Evolutionary conservation across 176 grass and related monocot genomes (phyloP).

Genomic region (Aegilops umbellulata): DNA sequence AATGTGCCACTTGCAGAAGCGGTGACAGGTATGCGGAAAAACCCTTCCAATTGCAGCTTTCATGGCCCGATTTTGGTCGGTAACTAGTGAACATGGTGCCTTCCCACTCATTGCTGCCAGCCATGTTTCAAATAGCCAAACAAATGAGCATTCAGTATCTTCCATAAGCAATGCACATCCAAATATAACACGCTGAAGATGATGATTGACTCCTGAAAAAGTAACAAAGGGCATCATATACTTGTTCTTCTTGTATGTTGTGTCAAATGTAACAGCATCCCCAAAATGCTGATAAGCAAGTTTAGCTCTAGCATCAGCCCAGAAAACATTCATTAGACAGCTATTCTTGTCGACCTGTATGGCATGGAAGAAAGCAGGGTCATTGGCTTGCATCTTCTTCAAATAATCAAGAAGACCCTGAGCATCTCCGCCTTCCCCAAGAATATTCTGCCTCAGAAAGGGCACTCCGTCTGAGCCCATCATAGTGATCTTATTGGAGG

Average conservation of each 20-base stretch:
- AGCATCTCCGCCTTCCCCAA: constrained; percentile 60
- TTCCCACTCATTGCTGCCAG: constrained; percentile 67
- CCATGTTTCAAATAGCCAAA: constrained; percentile 93
- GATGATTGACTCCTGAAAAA: constrained; percentile 90
- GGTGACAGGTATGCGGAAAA: constrained; percentile 67
- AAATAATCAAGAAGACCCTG: constrained; percentile 81
- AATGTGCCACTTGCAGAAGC: constrained; percentile 90
- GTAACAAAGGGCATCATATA: constrained; percentile 84
- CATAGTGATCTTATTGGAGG: constrained; percentile 37
- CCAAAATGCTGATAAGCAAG: constrained; percentile 66
- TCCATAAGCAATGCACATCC: constrained; percentile 82
- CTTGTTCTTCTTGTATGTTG: constrained; percentile 87
- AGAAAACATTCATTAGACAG: constrained; percentile 79
- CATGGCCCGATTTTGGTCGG: constrained; percentile 81
- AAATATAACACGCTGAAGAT: constrained; percentile 80
- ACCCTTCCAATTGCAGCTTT: constrained; percentile 68
- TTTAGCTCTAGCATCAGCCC: constrained; percentile 79
- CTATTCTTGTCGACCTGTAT: constrained; percentile 80
- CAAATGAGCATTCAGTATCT: constrained; percentile 76
- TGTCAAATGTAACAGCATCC: constrained; percentile 82
- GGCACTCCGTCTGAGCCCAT: constrained; percentile 43
- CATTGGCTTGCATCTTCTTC: constrained; percentile 58
- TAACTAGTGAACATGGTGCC: constrained; percentile 62
- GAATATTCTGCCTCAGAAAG: constrained; percentile 60
- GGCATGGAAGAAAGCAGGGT: constrained; percentile 76